Evolutionary conservation across 2,329 filamentous ascomycete genomes (phyloP).

Genomic region (Penicillium sp.): DNA sequence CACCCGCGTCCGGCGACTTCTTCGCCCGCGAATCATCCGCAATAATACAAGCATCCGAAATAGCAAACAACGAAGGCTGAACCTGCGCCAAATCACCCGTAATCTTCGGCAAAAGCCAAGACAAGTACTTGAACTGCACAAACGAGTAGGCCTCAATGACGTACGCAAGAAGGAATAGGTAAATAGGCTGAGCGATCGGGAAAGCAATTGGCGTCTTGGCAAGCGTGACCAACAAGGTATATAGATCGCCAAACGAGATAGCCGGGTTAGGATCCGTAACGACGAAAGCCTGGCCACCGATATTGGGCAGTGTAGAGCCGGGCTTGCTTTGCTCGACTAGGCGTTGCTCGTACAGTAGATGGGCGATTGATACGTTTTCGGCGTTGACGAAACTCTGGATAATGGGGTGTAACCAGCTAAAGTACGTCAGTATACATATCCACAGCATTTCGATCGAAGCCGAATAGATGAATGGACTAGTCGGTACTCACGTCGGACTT

Average conservation of each 20-base stretch:
- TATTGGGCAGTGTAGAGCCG: slow-evolving; percentile 26
- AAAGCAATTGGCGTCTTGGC: slow-evolving; percentile 32
- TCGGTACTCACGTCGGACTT: slow-evolving; percentile 32
- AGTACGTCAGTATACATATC: background rate
- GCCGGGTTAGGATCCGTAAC: slow-evolving; percentile 54
- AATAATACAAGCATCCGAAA: slow-evolving; percentile 30
- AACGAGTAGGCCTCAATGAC: slow-evolving; percentile 33
- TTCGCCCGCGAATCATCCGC: slow-evolving; percentile 32
- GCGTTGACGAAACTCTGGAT: slow-evolving; percentile 54
- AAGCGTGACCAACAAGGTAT: slow-evolving; percentile 30
- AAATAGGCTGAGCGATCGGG: slow-evolving; percentile 23
- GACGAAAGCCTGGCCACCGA: slow-evolving; percentile 50
- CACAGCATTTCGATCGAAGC: background rate
- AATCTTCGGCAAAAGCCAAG: slow-evolving; percentile 27
- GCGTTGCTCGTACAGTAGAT: slow-evolving; percentile 54
- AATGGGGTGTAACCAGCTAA: slow-evolving; percentile 45
- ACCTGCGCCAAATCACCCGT: slow-evolving; percentile 28
- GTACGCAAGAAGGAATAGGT: slow-evolving; percentile 32
- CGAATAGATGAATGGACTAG: background rate
- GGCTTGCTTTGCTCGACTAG: slow-evolving; percentile 40
- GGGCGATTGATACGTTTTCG: slow-evolving; percentile 55
- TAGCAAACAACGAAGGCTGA: slow-evolving; percentile 34
- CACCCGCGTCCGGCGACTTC: slow-evolving; percentile 26
- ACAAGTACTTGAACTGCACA: slow-evolving; percentile 27
- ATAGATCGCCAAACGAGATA: slow-evolving; percentile 33